A percentile compares a stretch with the other conserved stretches of the same genome.
Conservation (phyloP, 108 stramenopile genomes). For the Schizochytrium sp. region DNA sequence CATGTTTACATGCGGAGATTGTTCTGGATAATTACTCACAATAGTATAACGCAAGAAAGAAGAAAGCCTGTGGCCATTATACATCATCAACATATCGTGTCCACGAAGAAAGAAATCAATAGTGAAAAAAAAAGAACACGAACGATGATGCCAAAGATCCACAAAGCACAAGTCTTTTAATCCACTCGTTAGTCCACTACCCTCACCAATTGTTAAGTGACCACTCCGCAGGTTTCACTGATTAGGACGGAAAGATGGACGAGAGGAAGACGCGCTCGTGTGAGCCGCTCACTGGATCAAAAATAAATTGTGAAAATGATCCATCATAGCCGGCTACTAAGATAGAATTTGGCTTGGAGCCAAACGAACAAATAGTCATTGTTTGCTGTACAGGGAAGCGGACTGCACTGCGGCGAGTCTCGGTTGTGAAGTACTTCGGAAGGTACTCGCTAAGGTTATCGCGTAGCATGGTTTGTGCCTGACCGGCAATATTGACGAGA, state of each 20-base stretch:
- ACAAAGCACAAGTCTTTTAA: too few relatives aligned
- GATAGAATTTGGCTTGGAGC: conserved; percentile 67
- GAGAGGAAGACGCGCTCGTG: conserved; percentile 32
- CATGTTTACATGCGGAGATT: too few relatives aligned
- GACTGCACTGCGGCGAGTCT: conserved; percentile 44
- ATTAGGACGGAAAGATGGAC: conserved; percentile 17
- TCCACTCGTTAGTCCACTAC: too few relatives aligned
- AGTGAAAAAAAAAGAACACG: too few relatives aligned
- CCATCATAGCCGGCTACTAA: conserved; percentile 72
- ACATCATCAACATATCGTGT: too few relatives aligned
- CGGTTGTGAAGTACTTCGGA: conserved; percentile 68
- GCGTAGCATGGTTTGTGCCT: neutral
- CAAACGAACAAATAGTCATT: conserved; percentile 72
- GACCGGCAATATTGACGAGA: conserved; percentile 5
- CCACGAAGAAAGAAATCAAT: too few relatives aligned
- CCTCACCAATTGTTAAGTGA: too few relatives aligned
- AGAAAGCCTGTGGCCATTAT: too few relatives aligned
- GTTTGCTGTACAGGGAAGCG: conserved; percentile 33
- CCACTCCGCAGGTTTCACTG: neutral
- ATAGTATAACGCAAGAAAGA: too few relatives aligned
- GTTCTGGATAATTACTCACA: too few relatives aligned
- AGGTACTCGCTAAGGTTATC: neutral
- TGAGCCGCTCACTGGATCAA: conserved; percentile 26
- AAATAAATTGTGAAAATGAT: neutral
- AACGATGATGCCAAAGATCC: too few relatives aligned